These are phyloP conservation scores for Comarum palustre DNA, from an alignment of 306 rosid genomes.

Conservation along the genomic window DNA sequence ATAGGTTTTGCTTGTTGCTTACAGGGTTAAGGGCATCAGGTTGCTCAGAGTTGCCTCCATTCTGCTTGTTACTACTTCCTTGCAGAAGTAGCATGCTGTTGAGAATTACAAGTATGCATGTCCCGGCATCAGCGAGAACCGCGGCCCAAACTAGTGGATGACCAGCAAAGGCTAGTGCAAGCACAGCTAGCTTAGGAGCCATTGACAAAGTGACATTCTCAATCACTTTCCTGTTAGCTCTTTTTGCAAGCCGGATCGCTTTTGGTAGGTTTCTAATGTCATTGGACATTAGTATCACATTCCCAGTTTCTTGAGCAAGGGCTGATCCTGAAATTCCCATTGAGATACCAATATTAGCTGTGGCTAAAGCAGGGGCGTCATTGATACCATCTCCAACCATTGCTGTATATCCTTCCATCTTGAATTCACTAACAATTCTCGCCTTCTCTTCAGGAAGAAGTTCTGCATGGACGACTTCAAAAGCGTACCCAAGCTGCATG, in stretches of 20 bases:
- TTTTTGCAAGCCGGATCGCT: constrained; percentile 67
- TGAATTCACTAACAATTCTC: constrained; percentile 56
- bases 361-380: constrained; percentile 91
- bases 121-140: constrained; percentile 95
- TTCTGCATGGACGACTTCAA: constrained; percentile 69
- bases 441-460: constrained; percentile 88
- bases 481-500: constrained; percentile 58
- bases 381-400: constrained; percentile 94
- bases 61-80: constrained; percentile 29
- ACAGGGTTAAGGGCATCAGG: constrained; percentile 37
- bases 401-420: constrained; percentile 67
- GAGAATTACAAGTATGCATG: constrained; percentile 71
- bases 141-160: constrained; percentile 96
- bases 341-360: constrained; percentile 86
- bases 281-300: constrained; percentile 77
- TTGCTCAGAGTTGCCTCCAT: constrained; percentile 28
- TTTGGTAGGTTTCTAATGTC: constrained; percentile 80
- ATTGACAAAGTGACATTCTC: constrained; percentile 63
- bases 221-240: constrained; percentile 52
- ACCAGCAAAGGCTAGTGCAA: constrained; percentile 73
- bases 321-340: constrained; percentile 98
- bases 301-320: constrained; percentile 79
- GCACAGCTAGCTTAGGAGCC: constrained; percentile 47
- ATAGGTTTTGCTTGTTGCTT: constrained; percentile 27
- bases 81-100: constrained; percentile 87